A percentile compares a stretch with the other conserved stretches of the same genome.
phyloP scores from a whole-genome alignment of 2,329 filamentous ascomycete genomes.

The Neofusicoccum umdonicola region DNA sequence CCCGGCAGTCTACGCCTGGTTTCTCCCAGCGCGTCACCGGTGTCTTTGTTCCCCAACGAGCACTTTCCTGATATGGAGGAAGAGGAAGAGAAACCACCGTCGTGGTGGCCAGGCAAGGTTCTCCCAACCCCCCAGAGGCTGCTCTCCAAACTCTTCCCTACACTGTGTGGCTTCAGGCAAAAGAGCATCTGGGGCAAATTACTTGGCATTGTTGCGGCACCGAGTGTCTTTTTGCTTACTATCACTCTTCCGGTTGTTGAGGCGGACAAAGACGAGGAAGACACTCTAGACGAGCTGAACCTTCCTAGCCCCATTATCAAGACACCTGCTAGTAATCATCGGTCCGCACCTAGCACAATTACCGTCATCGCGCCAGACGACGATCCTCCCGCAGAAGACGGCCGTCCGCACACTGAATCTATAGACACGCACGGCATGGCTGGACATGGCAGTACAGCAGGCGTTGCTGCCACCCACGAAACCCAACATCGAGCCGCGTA shows the following conservation, averaged over 20 bases:
- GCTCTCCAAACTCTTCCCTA: conserved; percentile 77
- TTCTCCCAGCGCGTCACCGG: conserved; percentile 48
- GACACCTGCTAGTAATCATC: background rate
- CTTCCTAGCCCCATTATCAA: conserved; percentile 23
- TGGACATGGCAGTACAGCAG: conserved; percentile 5
- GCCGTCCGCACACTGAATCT: background rate
- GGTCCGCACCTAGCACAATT: conserved; percentile 15
- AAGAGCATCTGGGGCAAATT: conserved; percentile 85
- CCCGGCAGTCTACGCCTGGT: conserved; percentile 59
- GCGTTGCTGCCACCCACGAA: conserved; percentile 6
- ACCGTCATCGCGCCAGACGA: conserved; percentile 17
- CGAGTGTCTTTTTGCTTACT: conserved; percentile 85
- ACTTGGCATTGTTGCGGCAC: conserved; percentile 78
- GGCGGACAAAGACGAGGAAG: conserved; percentile 49
- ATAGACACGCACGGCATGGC: background rate
- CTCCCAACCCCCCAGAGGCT: conserved; percentile 72
- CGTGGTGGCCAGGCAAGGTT: conserved; percentile 78
- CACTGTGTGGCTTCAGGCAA: conserved; percentile 73
- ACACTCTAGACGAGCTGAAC: conserved; percentile 26
- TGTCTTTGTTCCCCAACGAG: conserved; percentile 48
- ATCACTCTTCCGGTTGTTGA: conserved; percentile 91
- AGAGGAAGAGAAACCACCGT: conserved; percentile 47
- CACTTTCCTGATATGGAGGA: conserved; percentile 42
- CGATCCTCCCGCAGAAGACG: background rate
- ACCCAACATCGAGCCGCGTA: background rate